phyloP scores from a whole-genome alignment of 1,139 yeast genomes.

The Kodamaea fungicola region DNA sequence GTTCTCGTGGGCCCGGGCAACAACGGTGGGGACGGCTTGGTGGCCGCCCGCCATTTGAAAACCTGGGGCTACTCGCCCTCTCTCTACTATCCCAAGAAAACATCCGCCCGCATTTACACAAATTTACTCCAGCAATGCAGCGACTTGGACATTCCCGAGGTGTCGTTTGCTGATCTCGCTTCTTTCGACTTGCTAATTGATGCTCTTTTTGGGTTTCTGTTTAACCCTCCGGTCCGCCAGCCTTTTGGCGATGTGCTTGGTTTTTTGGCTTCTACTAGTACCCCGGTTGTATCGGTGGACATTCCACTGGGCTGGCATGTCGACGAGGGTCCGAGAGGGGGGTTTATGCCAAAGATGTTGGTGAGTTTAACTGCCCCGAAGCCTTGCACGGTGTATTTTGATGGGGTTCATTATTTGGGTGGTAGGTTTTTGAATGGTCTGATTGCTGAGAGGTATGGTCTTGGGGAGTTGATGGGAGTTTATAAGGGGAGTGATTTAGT shows the following conservation, averaged over 20 bases:
- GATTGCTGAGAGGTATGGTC: conserved; percentile 70
- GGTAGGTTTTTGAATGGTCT: conserved; percentile 73
- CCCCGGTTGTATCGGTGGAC: conserved; percentile 78
- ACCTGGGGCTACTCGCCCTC: conserved; percentile 72
- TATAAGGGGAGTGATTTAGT: conserved; percentile 38
- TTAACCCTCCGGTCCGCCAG: conserved; percentile 79
- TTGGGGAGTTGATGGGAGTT: conserved; percentile 40
- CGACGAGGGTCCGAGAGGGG: conserved; percentile 64
- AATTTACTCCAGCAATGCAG: conserved; percentile 56
- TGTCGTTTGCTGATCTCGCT: conserved; percentile 32
- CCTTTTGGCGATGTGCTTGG: conserved; percentile 67
- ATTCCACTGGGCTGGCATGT: conserved; percentile 98
- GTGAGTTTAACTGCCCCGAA: conserved; percentile 93
- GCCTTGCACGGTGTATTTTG: conserved; percentile 64
- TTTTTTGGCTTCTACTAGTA: conserved; percentile 33
- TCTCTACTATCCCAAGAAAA: conserved; percentile 64
- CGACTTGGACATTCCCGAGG: conserved; percentile 50
- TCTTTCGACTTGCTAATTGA: conserved; percentile 52
- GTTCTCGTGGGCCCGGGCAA: conserved; percentile 93
- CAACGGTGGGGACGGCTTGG: conserved; percentile 95
- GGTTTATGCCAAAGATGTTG: conserved; percentile 58
- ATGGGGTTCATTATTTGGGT: conserved; percentile 69
- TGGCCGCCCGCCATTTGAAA: conserved; percentile 86
- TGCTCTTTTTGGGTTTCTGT: conserved; percentile 89
- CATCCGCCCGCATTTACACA: conserved; percentile 38